Percentiles rank a stretch among this genome's conserved stretches.
These are phyloP conservation scores for Dalbergia cochinchinensis DNA, from an alignment of 306 rosid genomes.

Conservation along the genomic window DNA sequence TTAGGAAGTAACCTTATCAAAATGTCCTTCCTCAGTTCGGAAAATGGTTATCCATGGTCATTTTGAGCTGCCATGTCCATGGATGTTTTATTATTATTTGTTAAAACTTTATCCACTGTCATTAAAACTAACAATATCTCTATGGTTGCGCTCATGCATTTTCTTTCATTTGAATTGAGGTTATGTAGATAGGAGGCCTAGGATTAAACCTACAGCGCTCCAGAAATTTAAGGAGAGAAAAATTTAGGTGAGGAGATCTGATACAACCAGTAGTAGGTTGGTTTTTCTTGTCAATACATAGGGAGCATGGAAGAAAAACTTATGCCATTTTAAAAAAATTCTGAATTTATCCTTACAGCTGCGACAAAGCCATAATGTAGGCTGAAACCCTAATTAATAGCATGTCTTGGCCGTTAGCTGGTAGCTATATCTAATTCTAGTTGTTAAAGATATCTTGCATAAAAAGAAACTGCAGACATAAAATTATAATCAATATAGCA, in stretches of 20 bases:
- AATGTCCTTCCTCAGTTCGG: slow-evolving; percentile 12
- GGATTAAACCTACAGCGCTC: slow-evolving; percentile 25
- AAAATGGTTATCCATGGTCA: slow-evolving; percentile 3
- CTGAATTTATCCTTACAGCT: slow-evolving; percentile 6
- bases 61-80: neutral
- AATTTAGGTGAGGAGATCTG: slow-evolving; percentile 22
- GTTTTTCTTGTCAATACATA: slow-evolving; percentile 25
- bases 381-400: slow-evolving; percentile 12
- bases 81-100: neutral
- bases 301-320: neutral
- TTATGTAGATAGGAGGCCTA: neutral
- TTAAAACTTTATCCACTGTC: neutral
- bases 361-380: neutral
- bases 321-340: neutral
- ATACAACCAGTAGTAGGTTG: neutral
- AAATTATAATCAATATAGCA: neutral
- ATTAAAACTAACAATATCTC: neutral
- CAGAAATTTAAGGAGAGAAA: slow-evolving; percentile 30
- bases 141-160: neutral
- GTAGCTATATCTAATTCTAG: slow-evolving; percentile 4
- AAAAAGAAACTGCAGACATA: slow-evolving; percentile 27
- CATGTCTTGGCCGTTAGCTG: neutral
- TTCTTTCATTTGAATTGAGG: neutral
- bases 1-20: slow-evolving; percentile 27
- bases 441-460: neutral